Percentiles rank a stretch among this genome's conserved stretches.
Conservation (phyloP, 371 early-diverging fungal genomes). For the Zopfochytrium polystomum region DNA sequence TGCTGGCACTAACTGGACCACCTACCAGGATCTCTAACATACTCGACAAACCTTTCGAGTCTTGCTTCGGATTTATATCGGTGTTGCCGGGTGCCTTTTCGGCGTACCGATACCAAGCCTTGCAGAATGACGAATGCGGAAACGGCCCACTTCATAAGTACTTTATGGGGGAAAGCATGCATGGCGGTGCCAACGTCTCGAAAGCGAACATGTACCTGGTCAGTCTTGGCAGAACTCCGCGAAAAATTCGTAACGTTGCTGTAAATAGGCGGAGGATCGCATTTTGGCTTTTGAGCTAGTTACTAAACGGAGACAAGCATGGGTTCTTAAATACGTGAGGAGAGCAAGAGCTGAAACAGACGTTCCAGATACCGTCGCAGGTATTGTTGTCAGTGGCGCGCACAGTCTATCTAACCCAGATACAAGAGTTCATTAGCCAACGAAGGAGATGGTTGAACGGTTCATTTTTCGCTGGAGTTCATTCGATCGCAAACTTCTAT, state of each 20-base stretch:
- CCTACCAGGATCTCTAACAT: slow-evolving; percentile 96
- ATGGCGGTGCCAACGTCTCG: slow-evolving; percentile 58
- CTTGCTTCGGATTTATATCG: too few relatives aligned
- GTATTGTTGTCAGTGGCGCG: too few relatives aligned
- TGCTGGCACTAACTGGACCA: too few relatives aligned
- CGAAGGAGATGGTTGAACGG: slow-evolving; percentile 94
- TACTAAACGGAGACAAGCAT: slow-evolving; percentile 70
- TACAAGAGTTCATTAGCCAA: slow-evolving; percentile 87
- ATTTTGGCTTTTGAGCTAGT: slow-evolving; percentile 85
- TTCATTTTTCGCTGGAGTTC: slow-evolving; percentile 89
- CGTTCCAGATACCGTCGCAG: slow-evolving; percentile 76
- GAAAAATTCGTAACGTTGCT: not conserved
- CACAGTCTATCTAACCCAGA: too few relatives aligned
- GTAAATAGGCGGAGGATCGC: slow-evolving; percentile 71
- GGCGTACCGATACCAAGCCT: slow-evolving; percentile 89
- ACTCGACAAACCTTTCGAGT: slow-evolving; percentile 94
- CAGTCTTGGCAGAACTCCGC: slow-evolving; percentile 18
- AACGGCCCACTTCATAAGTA: slow-evolving; percentile 85
- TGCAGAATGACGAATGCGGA: too few relatives aligned
- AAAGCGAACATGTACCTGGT: slow-evolving; percentile 65
- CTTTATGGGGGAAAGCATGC: slow-evolving; percentile 77
- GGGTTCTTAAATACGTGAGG: slow-evolving; percentile 63
- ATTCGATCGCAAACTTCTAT: slow-evolving; percentile 75
- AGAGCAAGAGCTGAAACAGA: slow-evolving; percentile 75
- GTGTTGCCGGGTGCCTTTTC: slow-evolving; percentile 95